Base-by-base conservation (phyloP, 768 basidiomycete species). In the Leccinum barrowsii region DNA sequence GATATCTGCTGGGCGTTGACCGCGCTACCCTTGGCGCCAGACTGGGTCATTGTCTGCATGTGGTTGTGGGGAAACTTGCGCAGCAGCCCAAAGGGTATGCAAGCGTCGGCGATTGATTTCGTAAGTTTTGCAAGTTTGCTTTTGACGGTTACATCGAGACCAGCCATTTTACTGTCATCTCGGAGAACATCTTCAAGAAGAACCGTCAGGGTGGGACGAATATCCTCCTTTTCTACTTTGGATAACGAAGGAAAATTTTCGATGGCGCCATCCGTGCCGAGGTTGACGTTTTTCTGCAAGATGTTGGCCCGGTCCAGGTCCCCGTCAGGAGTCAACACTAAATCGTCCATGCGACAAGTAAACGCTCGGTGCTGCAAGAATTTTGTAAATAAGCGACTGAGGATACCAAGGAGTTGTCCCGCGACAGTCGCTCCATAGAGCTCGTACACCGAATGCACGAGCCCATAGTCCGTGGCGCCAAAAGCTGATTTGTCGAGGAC, bases 41-140 rank as follows among this genome's bases (percentile, higher is more conserved):
- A 98, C 55, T 91, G 83, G 2, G 95, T 98, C 97, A 98, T 98
- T 49, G 89, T 86, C 73, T 98, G 96, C 97, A 98, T 98, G 83
- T 98, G 87, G 75, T 99, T 99, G 69, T 93, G 85, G 44, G 97
- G 97, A 79, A 99, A 99, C 61, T 89, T 86, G 66, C 95, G 92
- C 65, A 94, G 80, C 50, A 99, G 84, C 34, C 90, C 90, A 51
- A 82, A 78, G 12, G 96, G 97, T 65, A 98, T 83, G 69, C 89
- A 90, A 5, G 85, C 82, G 66, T 97, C 90, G 57, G 92, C 91
- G 65, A 98, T 91, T 13, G 91, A 86, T 52, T 92, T 88, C 19
- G 94, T 97, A 57, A 98, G 86, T 70, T 89, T 89, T 46, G 88
- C 83, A 57, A 94, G 78, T 68, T 87, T 90, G 59, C 82, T 86